These are phyloP conservation scores for Penicillium robsamsonii DNA, from an alignment of 495 filamentous ascomycete species.

Conservation along the genomic window DNA sequence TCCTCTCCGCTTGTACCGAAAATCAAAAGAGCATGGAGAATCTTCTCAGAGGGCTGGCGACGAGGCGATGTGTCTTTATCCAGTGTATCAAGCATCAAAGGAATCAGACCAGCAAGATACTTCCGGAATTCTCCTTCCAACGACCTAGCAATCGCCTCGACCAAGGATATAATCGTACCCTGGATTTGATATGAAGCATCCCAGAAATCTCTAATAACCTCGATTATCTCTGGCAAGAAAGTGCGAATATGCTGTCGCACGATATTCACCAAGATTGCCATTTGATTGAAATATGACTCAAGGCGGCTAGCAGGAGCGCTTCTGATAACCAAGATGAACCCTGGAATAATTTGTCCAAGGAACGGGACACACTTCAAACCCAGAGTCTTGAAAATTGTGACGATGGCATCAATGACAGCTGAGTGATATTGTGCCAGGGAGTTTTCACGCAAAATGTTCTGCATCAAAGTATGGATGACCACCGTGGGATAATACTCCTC, in stretches of 20 bases:
- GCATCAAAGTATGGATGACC: constrained; percentile 90
- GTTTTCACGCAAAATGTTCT: constrained; percentile 79
- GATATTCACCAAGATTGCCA: constrained; percentile 88
- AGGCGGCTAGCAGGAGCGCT: constrained; percentile 68
- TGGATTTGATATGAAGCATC: constrained; percentile 70
- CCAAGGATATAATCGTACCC: constrained; percentile 82
- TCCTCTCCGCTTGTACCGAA: constrained; percentile 96
- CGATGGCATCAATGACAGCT: constrained; percentile 95
- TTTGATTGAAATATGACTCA: constrained; percentile 95
- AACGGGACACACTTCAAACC: constrained; percentile 94
- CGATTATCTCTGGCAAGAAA: constrained; percentile 78
- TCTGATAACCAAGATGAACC: constrained; percentile 82
- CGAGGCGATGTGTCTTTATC: constrained; percentile 75
- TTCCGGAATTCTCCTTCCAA: constrained; percentile 97
- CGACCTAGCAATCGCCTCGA: constrained; percentile 90
- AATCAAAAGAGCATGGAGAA: constrained; percentile 90
- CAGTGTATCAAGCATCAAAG: constrained; percentile 89
- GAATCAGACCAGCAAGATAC: constrained; percentile 82
- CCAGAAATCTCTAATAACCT: constrained; percentile 85
- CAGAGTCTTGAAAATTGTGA: constrained; percentile 95
- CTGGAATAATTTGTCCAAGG: constrained; percentile 87
- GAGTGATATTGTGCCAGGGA: constrained; percentile 88
- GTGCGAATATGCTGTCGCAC: constrained; percentile 94
- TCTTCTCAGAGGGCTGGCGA: constrained; percentile 76
- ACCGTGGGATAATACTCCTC: constrained; percentile 99